Percentiles rank a stretch among this genome's conserved stretches.
Conservation (phyloP, 371 early-diverging fungal genomes). For the Rhizopus arrhizus region DNA sequence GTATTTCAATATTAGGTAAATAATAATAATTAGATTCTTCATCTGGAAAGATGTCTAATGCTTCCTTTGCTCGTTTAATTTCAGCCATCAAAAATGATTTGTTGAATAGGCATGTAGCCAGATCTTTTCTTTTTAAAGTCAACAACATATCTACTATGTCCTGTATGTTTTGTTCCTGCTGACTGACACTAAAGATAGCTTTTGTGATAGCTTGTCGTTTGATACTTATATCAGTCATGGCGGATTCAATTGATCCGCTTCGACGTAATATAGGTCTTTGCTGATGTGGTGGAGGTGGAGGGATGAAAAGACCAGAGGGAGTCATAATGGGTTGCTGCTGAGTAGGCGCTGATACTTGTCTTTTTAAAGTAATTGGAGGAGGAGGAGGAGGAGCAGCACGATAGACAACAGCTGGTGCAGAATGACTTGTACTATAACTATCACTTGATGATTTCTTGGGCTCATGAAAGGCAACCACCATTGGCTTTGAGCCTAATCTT, state of each 20-base stretch:
- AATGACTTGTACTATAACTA: background rate
- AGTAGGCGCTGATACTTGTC: background rate
- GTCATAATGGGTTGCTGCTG: conserved; percentile 20
- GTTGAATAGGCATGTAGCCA: conserved; percentile 54
- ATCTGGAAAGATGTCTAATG: conserved; percentile 43
- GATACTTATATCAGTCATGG: conserved; percentile 34
- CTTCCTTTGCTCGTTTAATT: conserved; percentile 45
- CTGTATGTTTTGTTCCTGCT: conserved; percentile 22
- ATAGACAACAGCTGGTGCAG: background rate
- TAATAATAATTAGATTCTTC: conserved; percentile 20
- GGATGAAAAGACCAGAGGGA: conserved; percentile 9
- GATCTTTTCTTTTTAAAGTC: conserved; percentile 50
- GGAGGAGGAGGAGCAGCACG: too few relatives aligned
- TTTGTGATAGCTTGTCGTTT: conserved; percentile 24
- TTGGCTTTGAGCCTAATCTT: conserved; percentile 38
- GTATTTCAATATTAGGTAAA: conserved; percentile 15
- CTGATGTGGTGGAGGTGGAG: background rate
- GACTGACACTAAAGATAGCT: conserved; percentile 15
- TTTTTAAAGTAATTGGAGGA: background rate
- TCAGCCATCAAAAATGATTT: conserved; percentile 40
- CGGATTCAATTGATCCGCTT: conserved; percentile 42
- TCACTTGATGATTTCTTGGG: conserved; percentile 37
- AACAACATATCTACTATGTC: conserved; percentile 55
- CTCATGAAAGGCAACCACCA: conserved; percentile 51
- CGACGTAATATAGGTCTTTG: conserved; percentile 32